Evolutionary conservation across 768 basidiomycete species (phyloP).

Genomic region (Scleroderma citrinum): DNA sequence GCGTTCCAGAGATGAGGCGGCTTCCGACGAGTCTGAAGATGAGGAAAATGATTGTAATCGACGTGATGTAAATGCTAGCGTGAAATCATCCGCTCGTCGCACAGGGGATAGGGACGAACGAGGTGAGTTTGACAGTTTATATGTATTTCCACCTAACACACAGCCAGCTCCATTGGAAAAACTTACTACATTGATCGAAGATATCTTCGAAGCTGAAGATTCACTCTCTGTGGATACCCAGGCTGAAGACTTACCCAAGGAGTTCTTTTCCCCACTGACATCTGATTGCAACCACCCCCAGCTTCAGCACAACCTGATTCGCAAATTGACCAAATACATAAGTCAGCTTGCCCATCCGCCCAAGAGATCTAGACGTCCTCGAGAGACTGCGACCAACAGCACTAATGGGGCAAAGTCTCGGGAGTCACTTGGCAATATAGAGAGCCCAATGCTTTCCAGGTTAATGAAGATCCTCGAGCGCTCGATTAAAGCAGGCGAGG

Average conservation of each 20-base stretch:
- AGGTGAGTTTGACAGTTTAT: constrained; percentile 33
- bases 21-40: constrained; percentile 51
- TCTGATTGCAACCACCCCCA: constrained; percentile 54
- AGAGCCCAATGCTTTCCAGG: constrained; percentile 53
- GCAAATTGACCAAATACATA: constrained; percentile 67
- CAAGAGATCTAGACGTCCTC: constrained; percentile 55
- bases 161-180: constrained; percentile 64
- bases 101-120: constrained; percentile 76
- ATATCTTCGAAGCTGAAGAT: constrained; percentile 82
- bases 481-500: constrained; percentile 70
- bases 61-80: constrained; percentile 24
- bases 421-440: constrained; percentile 64
- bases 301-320: constrained; percentile 50
- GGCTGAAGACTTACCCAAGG: constrained; percentile 44
- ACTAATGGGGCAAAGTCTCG: constrained; percentile 38
- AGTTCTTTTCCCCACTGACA: constrained; percentile 62
- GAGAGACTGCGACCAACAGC: constrained; percentile 29
- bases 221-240: constrained; percentile 52
- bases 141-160: constrained; percentile 4
- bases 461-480: constrained; percentile 76
- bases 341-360: constrained; percentile 60
- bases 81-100: constrained; percentile 48
- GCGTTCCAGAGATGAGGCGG: constrained; percentile 28
- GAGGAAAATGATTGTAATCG: constrained; percentile 28
- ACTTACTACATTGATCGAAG: constrained; percentile 68